Base-by-base conservation (phyloP, 345 rosid species). In the Nasturtium officinale region DNA sequence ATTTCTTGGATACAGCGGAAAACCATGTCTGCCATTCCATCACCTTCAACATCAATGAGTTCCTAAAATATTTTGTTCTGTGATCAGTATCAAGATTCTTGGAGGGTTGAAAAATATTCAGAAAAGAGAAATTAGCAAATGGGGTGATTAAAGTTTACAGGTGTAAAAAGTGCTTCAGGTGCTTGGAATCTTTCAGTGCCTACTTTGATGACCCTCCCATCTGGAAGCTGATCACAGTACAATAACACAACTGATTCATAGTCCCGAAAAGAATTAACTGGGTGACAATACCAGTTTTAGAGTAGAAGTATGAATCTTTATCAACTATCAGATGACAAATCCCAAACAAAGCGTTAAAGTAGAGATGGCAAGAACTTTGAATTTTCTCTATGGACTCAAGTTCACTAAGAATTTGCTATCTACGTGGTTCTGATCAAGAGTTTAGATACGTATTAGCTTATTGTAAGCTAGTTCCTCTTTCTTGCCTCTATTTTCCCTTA, bases 1-100 rank as follows among this genome's bases (percentile, higher is more conserved):
- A 95, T 91, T 87, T 95, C 99, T 83, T 91, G 97, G 78, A 95
- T 91, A 83, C 99, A 95, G 78, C 89, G 97, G 74, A 95, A 94
- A 72, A 91, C 99, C 99, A 91, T 95, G 74, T 95, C 97, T 74
- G 99, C 99, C 96, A 91, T 88, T 58, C 99, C 99, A 87, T 95
- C 99, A 73, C 97, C 97, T 85, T 94, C 98, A 75, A 91, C 96
- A 79, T 94, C 98, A 69, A 91, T 88, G 72, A 91, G 96, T 73
- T 89, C 99, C 98, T 94, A 81, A 52, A 21, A 23, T 9, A 18
- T 47, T 51, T 35, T 11, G 33, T 51, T 66, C 4, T 40, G 67
- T 13, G 30, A 61, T 52, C 21, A 64, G 68, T 60, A 32, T 15
- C 28, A 2, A 9, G 53, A 55, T 50, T 48, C 56, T 65, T 56